These are phyloP conservation scores for Conticribra weissflogii DNA, from an alignment of 108 stramenopile species.

Conservation along the genomic window DNA sequence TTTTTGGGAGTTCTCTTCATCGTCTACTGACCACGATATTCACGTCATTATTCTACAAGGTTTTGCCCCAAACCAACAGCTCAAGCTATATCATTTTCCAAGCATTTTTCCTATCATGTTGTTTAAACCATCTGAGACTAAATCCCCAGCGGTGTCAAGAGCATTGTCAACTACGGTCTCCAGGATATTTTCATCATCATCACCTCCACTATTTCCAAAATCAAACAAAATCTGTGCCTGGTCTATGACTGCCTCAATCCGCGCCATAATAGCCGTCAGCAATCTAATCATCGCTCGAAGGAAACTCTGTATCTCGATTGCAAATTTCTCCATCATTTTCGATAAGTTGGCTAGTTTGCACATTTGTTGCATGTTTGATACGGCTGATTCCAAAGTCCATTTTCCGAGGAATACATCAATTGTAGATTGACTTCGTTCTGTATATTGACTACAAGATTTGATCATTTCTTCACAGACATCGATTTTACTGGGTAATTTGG, in stretches of 20 bases:
- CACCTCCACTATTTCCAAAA: not conserved
- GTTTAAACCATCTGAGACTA: constrained; percentile 13
- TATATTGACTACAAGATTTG: constrained; percentile 13
- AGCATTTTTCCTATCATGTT: not conserved
- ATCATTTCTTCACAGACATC: constrained; percentile 51
- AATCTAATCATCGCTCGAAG: constrained; percentile 13
- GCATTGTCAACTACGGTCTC: not conserved
- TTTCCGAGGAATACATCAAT: constrained; percentile 46
- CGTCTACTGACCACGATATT: too few relatives aligned
- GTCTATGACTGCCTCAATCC: constrained; percentile 7
- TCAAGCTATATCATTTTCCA: not conserved
- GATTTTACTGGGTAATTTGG: constrained; percentile 33
- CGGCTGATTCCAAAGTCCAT: constrained; percentile 57
- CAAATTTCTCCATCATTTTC: constrained; percentile 19
- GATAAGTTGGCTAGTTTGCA: constrained; percentile 40
- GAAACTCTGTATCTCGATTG: constrained; percentile 13
- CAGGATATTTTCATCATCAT: not conserved
- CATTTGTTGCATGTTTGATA: constrained; percentile 50
- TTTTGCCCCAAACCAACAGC: too few relatives aligned
- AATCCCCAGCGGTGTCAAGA: constrained; percentile 18
- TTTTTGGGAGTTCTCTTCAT: too few relatives aligned
- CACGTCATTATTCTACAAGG: too few relatives aligned
- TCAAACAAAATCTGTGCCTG: constrained; percentile 3
- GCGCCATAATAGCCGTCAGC: not conserved
- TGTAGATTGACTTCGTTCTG: constrained; percentile 24